Percentiles rank a stretch among this genome's conserved stretches.
These are phyloP conservation scores for Torulaspora indica DNA, from an alignment of 805 yeast genomes.

Conservation along the genomic window DNA sequence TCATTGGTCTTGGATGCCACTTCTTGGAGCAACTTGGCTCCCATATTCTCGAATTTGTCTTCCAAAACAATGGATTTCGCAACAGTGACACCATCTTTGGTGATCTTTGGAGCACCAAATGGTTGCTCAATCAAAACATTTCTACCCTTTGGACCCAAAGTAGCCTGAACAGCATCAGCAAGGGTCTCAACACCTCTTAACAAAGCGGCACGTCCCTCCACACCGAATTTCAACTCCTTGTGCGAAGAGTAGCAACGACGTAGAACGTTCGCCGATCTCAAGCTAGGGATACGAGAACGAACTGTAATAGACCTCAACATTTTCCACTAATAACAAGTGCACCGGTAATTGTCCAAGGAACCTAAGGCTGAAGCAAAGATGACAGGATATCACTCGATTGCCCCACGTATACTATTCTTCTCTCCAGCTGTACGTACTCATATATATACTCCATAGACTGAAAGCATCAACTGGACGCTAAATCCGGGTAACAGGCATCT, in stretches of 20 bases:
- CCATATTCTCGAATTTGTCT: conserved; percentile 93
- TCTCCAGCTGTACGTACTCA: not conserved
- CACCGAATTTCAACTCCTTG: conserved; percentile 95
- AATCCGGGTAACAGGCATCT: not conserved
- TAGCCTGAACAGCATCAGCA: conserved; percentile 94
- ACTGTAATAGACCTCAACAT: conserved; percentile 17
- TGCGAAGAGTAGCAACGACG: conserved; percentile 46
- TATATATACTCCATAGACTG: not conserved
- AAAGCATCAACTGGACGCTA: not conserved
- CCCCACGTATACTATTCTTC: not conserved
- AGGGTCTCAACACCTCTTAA: conserved; percentile 90
- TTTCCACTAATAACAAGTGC: not conserved
- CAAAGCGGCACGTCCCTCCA: conserved; percentile 93
- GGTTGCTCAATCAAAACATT: conserved; percentile 95
- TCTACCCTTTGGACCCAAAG: conserved; percentile 97
- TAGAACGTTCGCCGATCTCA: conserved; percentile 22
- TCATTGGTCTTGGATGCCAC: conserved; percentile 97
- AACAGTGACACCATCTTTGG: conserved; percentile 98
- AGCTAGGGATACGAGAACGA: conserved; percentile 16
- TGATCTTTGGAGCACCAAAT: conserved; percentile 95
- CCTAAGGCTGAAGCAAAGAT: not conserved
- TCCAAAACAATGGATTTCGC: conserved; percentile 77
- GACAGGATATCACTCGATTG: not conserved
- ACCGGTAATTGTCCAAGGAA: not conserved
- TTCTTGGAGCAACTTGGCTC: conserved; percentile 91